Conservation (phyloP, 495 filamentous ascomycete species). For the Penicillium crystallinum region DNA sequence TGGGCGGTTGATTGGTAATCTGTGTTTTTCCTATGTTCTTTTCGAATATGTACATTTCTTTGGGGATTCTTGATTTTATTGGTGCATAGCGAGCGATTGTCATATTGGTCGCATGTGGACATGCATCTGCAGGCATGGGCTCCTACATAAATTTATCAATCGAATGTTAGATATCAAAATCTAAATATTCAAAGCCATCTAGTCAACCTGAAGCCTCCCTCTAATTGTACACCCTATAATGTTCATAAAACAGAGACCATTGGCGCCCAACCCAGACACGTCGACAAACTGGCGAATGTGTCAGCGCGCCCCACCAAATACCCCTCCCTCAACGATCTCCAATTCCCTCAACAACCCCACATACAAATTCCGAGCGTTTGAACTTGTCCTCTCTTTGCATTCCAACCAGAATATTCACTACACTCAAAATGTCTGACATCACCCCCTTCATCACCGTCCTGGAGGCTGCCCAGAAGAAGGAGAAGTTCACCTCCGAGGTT, state of each 20-base stretch:
- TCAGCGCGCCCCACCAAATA: constrained; percentile 18
- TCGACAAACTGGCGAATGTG: constrained; percentile 19
- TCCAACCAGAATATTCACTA: background rate
- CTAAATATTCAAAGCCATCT: background rate
- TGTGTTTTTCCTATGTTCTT: background rate
- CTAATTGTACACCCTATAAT: no score
- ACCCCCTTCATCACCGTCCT: constrained; percentile 30
- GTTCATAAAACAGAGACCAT: background rate
- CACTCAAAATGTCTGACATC: constrained; percentile 31
- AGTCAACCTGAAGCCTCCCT: background rate
- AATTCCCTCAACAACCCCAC: constrained; percentile 13
- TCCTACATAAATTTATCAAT: background rate
- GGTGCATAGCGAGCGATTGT: constrained; percentile 20
- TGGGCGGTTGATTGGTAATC: constrained; percentile 88
- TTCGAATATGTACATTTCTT: background rate
- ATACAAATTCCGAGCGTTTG: background rate
- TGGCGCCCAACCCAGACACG: background rate
- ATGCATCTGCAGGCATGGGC: constrained; percentile 13
- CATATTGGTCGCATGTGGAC: constrained; percentile 7
- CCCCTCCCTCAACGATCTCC: constrained; percentile 17
- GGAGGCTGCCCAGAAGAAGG: constrained; percentile 26
- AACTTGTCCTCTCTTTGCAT: background rate
- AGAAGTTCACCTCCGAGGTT: constrained; percentile 30
- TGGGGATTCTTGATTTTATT: constrained; percentile 1
- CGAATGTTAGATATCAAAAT: background rate